phyloP scores from a whole-genome alignment of 192 early-diverging fungal species.

The Rhizoclosmatium globosum region DNA sequence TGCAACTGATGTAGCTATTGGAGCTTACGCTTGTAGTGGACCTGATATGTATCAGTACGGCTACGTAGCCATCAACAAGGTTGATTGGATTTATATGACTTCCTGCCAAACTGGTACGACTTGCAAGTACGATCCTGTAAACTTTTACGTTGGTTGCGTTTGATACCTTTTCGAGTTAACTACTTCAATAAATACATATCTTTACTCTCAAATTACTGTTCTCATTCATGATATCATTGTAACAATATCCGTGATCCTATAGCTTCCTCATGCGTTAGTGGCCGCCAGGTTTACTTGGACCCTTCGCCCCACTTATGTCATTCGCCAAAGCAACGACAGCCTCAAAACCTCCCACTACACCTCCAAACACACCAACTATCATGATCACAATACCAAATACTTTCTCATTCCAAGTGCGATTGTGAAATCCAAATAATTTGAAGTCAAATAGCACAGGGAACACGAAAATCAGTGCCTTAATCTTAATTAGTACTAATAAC shows the following conservation, averaged over 20 bases:
- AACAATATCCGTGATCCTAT: neutral
- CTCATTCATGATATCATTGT: neutral
- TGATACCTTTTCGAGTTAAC: neutral
- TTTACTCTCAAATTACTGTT: neutral
- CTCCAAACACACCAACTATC: constrained; percentile 66
- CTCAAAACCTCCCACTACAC: constrained; percentile 45
- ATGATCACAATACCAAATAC: constrained; percentile 62
- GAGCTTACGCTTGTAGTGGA: neutral
- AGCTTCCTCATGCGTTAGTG: neutral
- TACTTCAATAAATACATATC: neutral
- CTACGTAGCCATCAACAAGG: neutral
- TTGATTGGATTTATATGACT: neutral
- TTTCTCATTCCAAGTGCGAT: constrained; percentile 55
- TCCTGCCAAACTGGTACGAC: neutral
- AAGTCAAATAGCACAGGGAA: constrained; percentile 82
- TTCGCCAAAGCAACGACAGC: constrained; percentile 41
- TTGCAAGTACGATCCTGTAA: neutral
- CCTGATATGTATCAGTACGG: neutral
- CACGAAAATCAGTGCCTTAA: constrained; percentile 76
- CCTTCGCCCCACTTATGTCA: constrained; percentile 39
- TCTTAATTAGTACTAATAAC: neutral
- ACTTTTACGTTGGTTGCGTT: neutral
- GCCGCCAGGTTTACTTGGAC: neutral
- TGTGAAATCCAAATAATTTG: constrained; percentile 72
- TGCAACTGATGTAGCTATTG: neutral